Evolutionary conservation across 148 eudicot genomes (phyloP), one percentile per base, ranked within the genome.

Genomic region (Nyssa sinensis): DNA sequence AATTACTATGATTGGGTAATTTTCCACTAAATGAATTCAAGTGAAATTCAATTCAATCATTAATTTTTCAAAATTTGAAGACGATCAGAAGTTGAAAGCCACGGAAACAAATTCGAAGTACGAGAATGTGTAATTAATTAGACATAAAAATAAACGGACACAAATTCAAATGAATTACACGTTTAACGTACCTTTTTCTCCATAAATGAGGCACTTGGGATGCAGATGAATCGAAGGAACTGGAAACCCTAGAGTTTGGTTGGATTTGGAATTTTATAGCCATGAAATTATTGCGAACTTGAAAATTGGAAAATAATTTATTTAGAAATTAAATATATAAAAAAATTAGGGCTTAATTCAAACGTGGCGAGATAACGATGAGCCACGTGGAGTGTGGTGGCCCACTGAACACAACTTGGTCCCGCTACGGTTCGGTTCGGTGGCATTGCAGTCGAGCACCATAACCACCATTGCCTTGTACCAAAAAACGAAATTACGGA

Each of bases 151-250:
- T n/a, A n/a, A n/a, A 12, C 11, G 60, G 37, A 62, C 25, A 37
- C 33, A 61, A 61, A 39, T 28, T 49, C 21, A 51, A 32, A 61
- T 9, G 57, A 64, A 29, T 16, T 63, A 37, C 23, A 33, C 6
- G 12, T 1, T 19, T 11, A 24, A 53, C 80, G 72, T 79, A 83
- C 83, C 83, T 83, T 73, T 60, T 41, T 11, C 55, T 66, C 75
- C 80, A 75, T 75, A 67, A 69, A 72, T 70, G 71, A 71, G 61
- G 64, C 8, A 58, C 21, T 63, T 61, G 34, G 39, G 17, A 49
- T 25, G 64, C 55, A 31, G 28, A 66, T 24, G 70, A 66, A 76
- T 24, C n/a, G 37, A 59, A 35, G 64, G 69, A 35, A 28, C 27
- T 51, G 49, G 74, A 79, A 80, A 73, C 86, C 78, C 78, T 79